These are phyloP conservation scores for Penicillium sp. DNA, from an alignment of 2,329 filamentous ascomycete species.

Conservation along the genomic window DNA sequence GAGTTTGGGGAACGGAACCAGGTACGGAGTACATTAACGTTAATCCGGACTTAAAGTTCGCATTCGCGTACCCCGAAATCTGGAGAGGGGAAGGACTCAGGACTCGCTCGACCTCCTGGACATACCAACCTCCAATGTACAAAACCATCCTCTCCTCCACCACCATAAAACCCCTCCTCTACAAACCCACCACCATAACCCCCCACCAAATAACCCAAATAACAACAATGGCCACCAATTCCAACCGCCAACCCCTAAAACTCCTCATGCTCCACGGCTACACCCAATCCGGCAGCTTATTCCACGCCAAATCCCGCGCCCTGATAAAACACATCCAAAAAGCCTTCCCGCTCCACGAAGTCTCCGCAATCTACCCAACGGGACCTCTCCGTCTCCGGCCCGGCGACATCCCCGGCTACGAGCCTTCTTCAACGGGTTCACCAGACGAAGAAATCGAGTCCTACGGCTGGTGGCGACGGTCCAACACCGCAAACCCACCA, in stretches of 20 bases:
- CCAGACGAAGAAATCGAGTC: conserved; percentile 59
- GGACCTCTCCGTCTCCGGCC: conserved; percentile 61
- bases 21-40: too few relatives aligned
- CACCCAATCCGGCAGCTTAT: conserved; percentile 83
- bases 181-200: conserved; percentile 1
- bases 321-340: conserved; percentile 77
- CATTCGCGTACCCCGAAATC: too few relatives aligned
- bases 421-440: conserved; percentile 40
- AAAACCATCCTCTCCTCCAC: neutral
- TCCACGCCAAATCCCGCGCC: conserved; percentile 83
- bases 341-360: conserved; percentile 60
- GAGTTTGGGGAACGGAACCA: neutral
- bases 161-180: neutral
- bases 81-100: neutral
- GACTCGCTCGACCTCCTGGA: too few relatives aligned
- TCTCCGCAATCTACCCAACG: conserved; percentile 65
- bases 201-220: neutral
- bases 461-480: conserved; percentile 77
- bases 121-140: too few relatives aligned
- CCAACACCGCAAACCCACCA: conserved; percentile 57
- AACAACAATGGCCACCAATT: conserved; percentile 19
- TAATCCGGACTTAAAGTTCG: too few relatives aligned
- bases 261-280: conserved; percentile 82
- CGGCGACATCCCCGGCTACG: conserved; percentile 67
- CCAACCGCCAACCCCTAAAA: conserved; percentile 46